Evolutionary conservation across 192 early-diverging fungal genomes (phyloP), one percentile per base, ranked within the genome.

Genomic region (Allomyces macrogynus): DNA sequence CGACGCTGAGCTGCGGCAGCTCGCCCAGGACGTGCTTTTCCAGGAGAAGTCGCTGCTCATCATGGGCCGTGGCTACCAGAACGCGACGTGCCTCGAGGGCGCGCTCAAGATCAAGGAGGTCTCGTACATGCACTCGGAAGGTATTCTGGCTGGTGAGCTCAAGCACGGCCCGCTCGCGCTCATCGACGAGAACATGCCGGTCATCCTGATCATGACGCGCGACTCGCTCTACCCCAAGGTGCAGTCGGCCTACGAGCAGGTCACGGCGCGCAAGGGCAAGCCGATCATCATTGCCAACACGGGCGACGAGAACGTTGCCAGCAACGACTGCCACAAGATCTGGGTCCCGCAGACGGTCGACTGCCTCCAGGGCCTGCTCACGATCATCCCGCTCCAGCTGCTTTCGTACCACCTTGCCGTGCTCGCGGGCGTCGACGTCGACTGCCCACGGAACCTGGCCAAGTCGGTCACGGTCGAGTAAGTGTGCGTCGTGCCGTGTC

Each of bases 101-200:
- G 93, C 93, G 0, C 78, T 98, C 67, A 98, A 98, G 85, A 95
- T 98, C 77, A 98, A 98, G 84, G 93, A 99, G 77, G 84, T 99
- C 61, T 91, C 92, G 42, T 99, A 99, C 77, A 97, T 99, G 84
- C 95, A 99, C 81, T 82, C 80, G 69, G 95, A 99, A 78, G 93
- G 93, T 71, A 99, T 99, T 71, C 78, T 95, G 71, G 95, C 95
- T 44, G 94, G 95, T 67, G 95, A 99, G 79, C 82, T 99, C 68
- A 99, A 99, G 84, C 95, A 97, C 74, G 95, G 94, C 49, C 94
- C 95, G 27, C 70, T 96, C 65, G 95, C 94, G 11, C 78, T 99
- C 67, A 90, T 96, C 66, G 93, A 96, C 77, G 91, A 94, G 78
- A 86, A 92, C 78, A 96, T 98, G 87, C 88, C 93, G 62, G 88